Conservation (phyloP, 371 early-diverging fungal species). For the Mucor indicus region DNA sequence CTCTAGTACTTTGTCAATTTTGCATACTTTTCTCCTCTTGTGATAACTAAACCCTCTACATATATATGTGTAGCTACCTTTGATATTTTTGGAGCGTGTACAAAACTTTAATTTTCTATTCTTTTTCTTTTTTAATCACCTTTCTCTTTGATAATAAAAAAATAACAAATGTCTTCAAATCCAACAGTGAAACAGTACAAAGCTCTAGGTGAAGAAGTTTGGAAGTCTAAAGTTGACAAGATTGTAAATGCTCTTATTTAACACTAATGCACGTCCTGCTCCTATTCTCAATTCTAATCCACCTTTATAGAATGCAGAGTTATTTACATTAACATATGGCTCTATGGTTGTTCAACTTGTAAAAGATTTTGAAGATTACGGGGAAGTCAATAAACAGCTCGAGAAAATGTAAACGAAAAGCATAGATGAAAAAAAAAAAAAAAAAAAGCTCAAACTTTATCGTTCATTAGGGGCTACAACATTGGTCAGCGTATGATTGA, state of each 20-base stretch:
- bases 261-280: neutral
- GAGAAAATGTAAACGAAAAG: constrained; percentile 96
- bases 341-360: constrained; percentile 93
- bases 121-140: too few species aligned
- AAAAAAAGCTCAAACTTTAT: too few species aligned
- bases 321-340: constrained; percentile 97
- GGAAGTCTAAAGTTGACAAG: constrained; percentile 93
- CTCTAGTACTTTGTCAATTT: too few species aligned
- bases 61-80: too few species aligned
- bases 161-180: constrained; percentile 27
- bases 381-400: constrained; percentile 91
- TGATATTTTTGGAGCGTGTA: too few species aligned
- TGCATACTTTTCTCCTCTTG: too few species aligned
- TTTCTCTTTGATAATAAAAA: too few species aligned
- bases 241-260: constrained; percentile 62
- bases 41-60: too few species aligned
- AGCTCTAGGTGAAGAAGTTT: constrained; percentile 88
- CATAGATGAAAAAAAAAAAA: neutral
- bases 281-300: neutral
- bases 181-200: constrained; percentile 67
- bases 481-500: constrained; percentile 95
- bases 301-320: constrained; percentile 76
- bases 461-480: constrained; percentile 95
- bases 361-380: constrained; percentile 92
- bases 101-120: too few species aligned